Percentiles rank a stretch among this genome's conserved stretches.
Evolutionary conservation across 2,329 filamentous ascomycete genomes (phyloP).

Genomic region (Hawksworthiomyces lignivorus): DNA sequence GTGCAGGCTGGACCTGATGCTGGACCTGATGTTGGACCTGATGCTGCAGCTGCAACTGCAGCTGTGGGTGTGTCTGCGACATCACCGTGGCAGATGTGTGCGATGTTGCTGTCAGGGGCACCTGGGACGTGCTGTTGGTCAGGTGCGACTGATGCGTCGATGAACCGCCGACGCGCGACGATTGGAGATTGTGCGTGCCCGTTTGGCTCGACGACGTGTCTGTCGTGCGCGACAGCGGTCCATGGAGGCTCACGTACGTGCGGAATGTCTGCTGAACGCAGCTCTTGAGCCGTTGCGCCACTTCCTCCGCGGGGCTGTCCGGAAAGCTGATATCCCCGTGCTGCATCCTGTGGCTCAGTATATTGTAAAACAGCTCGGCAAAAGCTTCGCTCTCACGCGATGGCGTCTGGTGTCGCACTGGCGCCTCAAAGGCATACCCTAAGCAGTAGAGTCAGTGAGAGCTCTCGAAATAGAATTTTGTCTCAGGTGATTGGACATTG

Average conservation of each 20-base stretch:
- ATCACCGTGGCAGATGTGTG: not conserved
- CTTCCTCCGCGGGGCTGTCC: slow-evolving; percentile 7
- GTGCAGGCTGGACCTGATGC: no score
- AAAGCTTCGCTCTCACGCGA: slow-evolving; percentile 17
- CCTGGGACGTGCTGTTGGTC: slow-evolving; percentile 4
- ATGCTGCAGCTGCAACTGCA: slow-evolving; percentile 3
- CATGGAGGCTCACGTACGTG: slow-evolving; percentile 16
- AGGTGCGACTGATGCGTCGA: slow-evolving; percentile 8
- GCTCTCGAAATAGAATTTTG: no score
- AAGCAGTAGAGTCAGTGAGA: no score
- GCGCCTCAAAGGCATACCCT: slow-evolving; percentile 17
- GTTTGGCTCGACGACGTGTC: slow-evolving; percentile 17
- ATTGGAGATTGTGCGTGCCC: slow-evolving; percentile 6
- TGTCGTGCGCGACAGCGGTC: slow-evolving; percentile 10
- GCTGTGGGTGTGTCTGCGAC: not conserved
- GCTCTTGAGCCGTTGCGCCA: slow-evolving; percentile 14
- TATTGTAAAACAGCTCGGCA: slow-evolving; percentile 18
- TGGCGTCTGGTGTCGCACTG: slow-evolving; percentile 5
- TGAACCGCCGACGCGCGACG: slow-evolving; percentile 11
- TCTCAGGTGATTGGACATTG: no score
- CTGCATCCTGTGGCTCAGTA: slow-evolving; percentile 19
- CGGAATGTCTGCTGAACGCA: slow-evolving; percentile 18
- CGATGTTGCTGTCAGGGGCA: slow-evolving; percentile 2
- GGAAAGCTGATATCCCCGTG: slow-evolving; percentile 18
- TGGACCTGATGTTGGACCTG: no score